phyloP scores from a whole-genome alignment of 169 alveolate genomes.

The Sarcocystis neurona region DNA sequence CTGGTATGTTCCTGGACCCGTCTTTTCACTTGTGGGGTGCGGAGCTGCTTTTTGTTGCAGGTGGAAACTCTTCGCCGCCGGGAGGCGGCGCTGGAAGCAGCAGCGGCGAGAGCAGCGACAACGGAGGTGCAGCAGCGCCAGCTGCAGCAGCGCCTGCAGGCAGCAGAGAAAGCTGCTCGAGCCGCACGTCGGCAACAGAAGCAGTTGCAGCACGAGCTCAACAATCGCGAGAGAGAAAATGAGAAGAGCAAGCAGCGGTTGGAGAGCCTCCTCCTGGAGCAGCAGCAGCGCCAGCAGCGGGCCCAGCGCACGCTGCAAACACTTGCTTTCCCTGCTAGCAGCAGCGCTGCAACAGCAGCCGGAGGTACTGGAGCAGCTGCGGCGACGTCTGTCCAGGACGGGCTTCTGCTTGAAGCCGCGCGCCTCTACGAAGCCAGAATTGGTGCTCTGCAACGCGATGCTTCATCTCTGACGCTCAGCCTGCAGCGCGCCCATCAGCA shows the following conservation, averaged over 20 bases:
- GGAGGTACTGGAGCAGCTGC: not conserved
- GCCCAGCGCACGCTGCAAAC: conserved; percentile 15
- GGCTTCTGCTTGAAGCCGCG: not conserved
- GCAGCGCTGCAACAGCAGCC: not conserved
- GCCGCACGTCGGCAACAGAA: not conserved
- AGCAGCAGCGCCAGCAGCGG: not conserved
- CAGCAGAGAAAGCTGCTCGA: not conserved
- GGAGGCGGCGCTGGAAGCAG: not conserved
- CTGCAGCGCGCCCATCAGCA: not conserved
- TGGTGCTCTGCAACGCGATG: not conserved
- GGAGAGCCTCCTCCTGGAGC: not conserved
- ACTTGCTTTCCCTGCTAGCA: not conserved
- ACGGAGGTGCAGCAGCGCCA: not conserved
- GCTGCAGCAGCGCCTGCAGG: not conserved
- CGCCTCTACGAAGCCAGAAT: conserved; percentile 10
- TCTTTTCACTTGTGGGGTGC: not conserved
- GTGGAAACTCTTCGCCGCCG: not conserved
- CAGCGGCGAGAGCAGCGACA: not conserved
- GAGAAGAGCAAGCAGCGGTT: not conserved
- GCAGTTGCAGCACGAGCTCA: not conserved
- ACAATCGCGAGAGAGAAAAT: not conserved
- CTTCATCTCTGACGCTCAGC: not conserved
- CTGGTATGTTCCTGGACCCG: too few species aligned
- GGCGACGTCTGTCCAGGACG: not conserved
- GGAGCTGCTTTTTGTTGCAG: not conserved